Conservation (phyloP, 2,329 filamentous ascomycete species). For the Xylariales sp. region DNA sequence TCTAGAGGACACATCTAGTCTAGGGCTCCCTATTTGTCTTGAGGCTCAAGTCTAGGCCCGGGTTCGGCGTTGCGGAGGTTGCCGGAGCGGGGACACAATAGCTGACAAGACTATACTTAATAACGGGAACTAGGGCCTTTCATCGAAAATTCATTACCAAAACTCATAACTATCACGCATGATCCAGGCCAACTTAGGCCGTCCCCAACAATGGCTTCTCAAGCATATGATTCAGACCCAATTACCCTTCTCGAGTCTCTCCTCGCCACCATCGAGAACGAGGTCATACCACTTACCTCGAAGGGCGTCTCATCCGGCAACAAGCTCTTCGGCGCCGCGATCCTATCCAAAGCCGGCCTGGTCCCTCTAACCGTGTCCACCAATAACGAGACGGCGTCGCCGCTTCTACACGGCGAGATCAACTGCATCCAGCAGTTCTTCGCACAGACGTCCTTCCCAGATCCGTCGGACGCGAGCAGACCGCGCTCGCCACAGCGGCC, state of each 20-base stretch:
- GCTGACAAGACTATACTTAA: background rate
- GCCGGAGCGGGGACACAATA: slow-evolving; percentile 33
- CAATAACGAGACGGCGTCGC: slow-evolving; percentile 66
- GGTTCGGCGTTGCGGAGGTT: slow-evolving; percentile 29
- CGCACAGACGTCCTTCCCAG: slow-evolving; percentile 49
- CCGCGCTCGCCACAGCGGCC: slow-evolving; percentile 49
- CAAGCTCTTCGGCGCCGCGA: slow-evolving; percentile 68
- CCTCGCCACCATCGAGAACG: slow-evolving; percentile 57
- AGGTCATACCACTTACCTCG: slow-evolving; percentile 63
- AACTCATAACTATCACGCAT: background rate
- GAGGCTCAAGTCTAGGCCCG: background rate
- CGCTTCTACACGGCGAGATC: slow-evolving; percentile 69
- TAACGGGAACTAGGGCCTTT: background rate
- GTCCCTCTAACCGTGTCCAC: slow-evolving; percentile 61
- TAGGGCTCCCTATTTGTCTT: background rate
- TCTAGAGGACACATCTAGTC: background rate
- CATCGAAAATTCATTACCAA: background rate
- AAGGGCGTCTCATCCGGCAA: slow-evolving; percentile 62
- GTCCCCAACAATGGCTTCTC: slow-evolving; percentile 29
- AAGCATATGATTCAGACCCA: slow-evolving; percentile 44
- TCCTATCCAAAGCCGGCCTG: slow-evolving; percentile 58
- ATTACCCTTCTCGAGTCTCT: slow-evolving; percentile 54
- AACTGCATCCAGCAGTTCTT: slow-evolving; percentile 71
- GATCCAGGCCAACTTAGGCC: background rate
- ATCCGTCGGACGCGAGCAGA: background rate